A percentile compares a stretch with the other conserved stretches of the same genome.
Conservation (phyloP, 2,329 filamentous ascomycete species). For the Fusarium sp. region DNA sequence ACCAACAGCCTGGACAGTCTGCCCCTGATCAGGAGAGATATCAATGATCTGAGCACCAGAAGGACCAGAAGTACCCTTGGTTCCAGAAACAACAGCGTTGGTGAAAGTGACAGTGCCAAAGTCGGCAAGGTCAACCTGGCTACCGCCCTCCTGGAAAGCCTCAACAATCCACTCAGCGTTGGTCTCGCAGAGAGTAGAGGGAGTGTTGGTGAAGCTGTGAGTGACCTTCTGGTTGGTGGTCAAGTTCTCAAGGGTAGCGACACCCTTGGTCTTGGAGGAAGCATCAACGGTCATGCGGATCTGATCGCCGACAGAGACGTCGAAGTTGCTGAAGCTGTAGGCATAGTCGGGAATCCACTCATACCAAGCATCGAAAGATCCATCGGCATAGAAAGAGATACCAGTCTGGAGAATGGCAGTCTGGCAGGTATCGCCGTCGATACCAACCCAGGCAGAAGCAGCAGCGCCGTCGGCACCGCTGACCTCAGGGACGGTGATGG, state of each 20-base stretch:
- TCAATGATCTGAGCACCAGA: conserved; percentile 5
- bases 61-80: not conserved
- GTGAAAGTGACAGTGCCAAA: conserved; percentile 37
- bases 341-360: conserved; percentile 57
- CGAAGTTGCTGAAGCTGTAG: conserved; percentile 50
- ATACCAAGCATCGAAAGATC: conserved; percentile 56
- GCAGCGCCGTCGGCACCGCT: not conserved
- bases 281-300: conserved; percentile 40
- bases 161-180: conserved; percentile 73
- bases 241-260: conserved; percentile 54
- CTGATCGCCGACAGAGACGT: conserved; percentile 44
- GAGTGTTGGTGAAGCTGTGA: conserved; percentile 59
- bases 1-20: not conserved
- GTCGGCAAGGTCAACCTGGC: conserved; percentile 43
- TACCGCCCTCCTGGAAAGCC: conserved; percentile 44
- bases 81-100: not conserved
- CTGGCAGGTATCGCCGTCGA: conserved; percentile 56
- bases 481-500: conserved; percentile 5
- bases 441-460: conserved; percentile 53
- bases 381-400: conserved; percentile 50
- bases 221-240: conserved; percentile 61
- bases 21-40: not conserved
- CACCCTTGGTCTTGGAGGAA: not conserved
- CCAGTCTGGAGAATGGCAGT: conserved; percentile 55
- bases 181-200: conserved; percentile 58